Evolutionary conservation across 2,329 filamentous ascomycete genomes (phyloP), one percentile per base, ranked within the genome.

Genomic region (Ascochyta clinopodiicola): DNA sequence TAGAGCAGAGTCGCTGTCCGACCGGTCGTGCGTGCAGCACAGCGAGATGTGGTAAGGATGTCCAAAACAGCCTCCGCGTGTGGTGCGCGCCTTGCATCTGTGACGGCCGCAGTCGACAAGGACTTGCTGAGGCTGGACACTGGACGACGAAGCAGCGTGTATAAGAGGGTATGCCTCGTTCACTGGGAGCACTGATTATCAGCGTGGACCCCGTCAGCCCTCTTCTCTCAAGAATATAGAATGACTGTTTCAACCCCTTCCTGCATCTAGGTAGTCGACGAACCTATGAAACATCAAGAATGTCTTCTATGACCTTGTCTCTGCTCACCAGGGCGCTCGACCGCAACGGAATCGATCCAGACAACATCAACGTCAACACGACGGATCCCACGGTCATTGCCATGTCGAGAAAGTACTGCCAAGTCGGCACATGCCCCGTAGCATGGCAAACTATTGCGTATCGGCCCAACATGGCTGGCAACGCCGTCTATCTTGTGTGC

Each of bases 371-470:
- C 32, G 24, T 62, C 48, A 62, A 36, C 37, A 58, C 63, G 9
- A 67, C 55, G 2, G 49, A 67, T 39, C 57, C 56, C 22, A 44
- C 52, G 12, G 42, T 52, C 17, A 66, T 66, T 32, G 57, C 42
- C 31, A 62, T 60, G 57, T 57, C 58, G n/a, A 53, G 53, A 36
- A 64, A 62, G 47, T 64, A 64, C 48, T 70, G 64, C 55, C 59
- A 51, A 35, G 59, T 77, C n/a, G 73, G 75, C 43, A 71, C 68
- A 31, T 83, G 81, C 56, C 76, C 79, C 0, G 72, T 81, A n/a
- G 60, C 75, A 45, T 75, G 71, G 27, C 81, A 78, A 2, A 78
- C 76, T 9, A 81, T 84, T 59, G 73, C 78, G 27, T 86, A 86
- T 67, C 75, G 79, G 32, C 84, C 84, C 0, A 78, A 72, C 31